Base-by-base conservation (phyloP, 805 yeast genomes). In the Teunomyces cretensis region DNA sequence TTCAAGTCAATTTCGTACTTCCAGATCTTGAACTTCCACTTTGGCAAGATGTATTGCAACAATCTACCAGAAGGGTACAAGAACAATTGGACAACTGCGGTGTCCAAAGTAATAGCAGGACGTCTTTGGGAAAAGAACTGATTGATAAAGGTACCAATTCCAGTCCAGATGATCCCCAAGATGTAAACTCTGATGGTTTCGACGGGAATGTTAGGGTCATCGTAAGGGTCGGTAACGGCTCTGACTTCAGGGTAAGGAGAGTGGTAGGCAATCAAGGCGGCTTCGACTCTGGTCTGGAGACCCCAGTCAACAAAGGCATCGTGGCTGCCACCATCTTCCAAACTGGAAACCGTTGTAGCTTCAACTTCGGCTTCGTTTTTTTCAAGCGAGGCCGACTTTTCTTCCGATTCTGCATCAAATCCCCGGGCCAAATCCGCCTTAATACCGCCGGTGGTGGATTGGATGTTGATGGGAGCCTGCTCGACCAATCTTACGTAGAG, bases 111-210 rank as follows among this genome's bases (percentile, higher is more conserved):
- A 48, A 80, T 77, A 8, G 75, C 50, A 35, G 84, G 83, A 48
- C 68, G 66, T 64, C 85, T 72, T 42, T 78, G 80, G 6, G 72
- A 60, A 57, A 81, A 81, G 53, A 79, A 79, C 51, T 78, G 77
- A 52, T 80, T 80, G 50, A 80, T 68, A 49, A 76, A 78, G 28
- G 81, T 57, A 14, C 82, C 81, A 28, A 81, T 61, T n/a, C 73
- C 67, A 4, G 96, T 72, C 75, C 82, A 74, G 33, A 78, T 54
- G 2, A 78, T 42, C 0, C 81, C 80, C 27, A 82, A 60, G 7
- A 72, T 58, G 71, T 83, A 82, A 52, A 78, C 78, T 42, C 86
- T 68, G 44, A 78, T 49, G 9, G 74, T 68, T 32, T 69, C 74
- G 4, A 52, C 59, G 2, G 67, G 65, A 12, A 62, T 47, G 1